Percentiles rank a stretch among this genome's conserved stretches.
phyloP scores from a whole-genome alignment of 768 basidiomycete species.

The Podaxis mareebaensis region DNA sequence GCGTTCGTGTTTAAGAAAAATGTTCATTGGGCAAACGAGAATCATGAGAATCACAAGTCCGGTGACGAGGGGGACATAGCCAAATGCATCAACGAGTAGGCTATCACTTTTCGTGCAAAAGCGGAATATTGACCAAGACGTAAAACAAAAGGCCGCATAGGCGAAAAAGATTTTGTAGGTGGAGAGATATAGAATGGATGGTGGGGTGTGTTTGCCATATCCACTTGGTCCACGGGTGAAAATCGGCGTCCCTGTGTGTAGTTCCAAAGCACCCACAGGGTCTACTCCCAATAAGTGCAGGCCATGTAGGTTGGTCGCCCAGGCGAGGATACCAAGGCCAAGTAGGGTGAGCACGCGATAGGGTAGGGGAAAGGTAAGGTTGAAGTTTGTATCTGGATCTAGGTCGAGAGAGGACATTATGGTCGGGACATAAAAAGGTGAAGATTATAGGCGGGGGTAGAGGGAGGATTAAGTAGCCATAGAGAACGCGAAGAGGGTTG shows the following conservation, averaged over 20 bases:
- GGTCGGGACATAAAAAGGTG: constrained; percentile 3
- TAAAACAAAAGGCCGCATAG: constrained; percentile 62
- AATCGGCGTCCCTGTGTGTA: constrained; percentile 36
- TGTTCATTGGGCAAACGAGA: constrained; percentile 67
- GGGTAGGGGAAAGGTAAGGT: constrained; percentile 79
- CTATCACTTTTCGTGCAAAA: constrained; percentile 57
- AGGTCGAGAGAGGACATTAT: constrained; percentile 19
- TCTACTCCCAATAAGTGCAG: constrained; percentile 77
- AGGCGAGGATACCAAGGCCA: constrained; percentile 80
- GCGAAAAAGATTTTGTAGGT: constrained; percentile 67
- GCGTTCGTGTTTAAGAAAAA: constrained; percentile 69
- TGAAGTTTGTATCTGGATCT: constrained; percentile 45
- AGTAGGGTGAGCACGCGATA: constrained; percentile 85
- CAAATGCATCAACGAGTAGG: constrained; percentile 68
- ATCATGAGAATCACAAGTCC: constrained; percentile 55
- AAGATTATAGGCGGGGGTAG: not conserved
- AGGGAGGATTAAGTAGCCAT: constrained; percentile 10
- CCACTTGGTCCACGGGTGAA: not conserved
- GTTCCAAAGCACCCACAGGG: constrained; percentile 66
- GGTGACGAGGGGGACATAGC: constrained; percentile 74
- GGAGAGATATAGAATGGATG: constrained; percentile 46
- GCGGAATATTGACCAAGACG: constrained; percentile 72
- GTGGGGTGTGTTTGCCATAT: constrained; percentile 22
- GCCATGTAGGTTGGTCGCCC: constrained; percentile 92
- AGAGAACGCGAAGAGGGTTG: not conserved